Base-by-base conservation (phyloP, 2,329 filamentous ascomycete species). In the Hortaea werneckii region DNA sequence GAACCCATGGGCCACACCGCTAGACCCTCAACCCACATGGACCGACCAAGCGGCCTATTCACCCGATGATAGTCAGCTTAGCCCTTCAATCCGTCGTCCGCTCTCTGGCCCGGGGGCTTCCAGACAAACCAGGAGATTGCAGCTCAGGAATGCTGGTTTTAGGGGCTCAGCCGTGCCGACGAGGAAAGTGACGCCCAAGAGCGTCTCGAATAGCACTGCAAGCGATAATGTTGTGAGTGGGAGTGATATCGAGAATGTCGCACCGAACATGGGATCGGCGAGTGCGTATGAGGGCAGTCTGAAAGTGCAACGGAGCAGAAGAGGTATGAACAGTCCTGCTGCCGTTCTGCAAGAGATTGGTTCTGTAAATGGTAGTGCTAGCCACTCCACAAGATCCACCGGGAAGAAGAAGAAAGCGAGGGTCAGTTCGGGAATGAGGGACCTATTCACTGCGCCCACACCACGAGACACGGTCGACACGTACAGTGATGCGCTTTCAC, bases 101-200 rank as follows among this genome's bases (percentile, higher is more conserved):
- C 48, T 52, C 6, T 50, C 56, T 11, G 54, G 54, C 10, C 47
- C 46, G 2, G 57, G 56, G 12, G 45, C 54, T 13, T 55, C 53
- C 27, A 46, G 55, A 34, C 57, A 58, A 29, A 55, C 58, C 12
- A 50, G 58, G 32, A 52, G 58, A 32, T 49, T 65, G 38, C 60
- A 65, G 46, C 55, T 64, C 12, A 54, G 62, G 42, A 64, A 63
- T 53, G 59, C 59, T 29, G 60, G 61, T 38, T 65, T 65, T 40
- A 55, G 58, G n/a, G 62, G 49, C 7, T 50, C 56, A 28, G 49
- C 55, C 5, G 38, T 65, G 41, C 54, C 59, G 3, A 46, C 54
- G 13, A 52, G 61, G 35, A 61, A 60, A 29, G 57, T 64, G 20
- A 62, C 63, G 13, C 62, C 61, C n/a, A 55, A 49, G 29, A 50